Percentiles rank a stretch among this genome's conserved stretches.
phyloP scores from a whole-genome alignment of 116 monocot species.

The Posidonia oceanica region DNA sequence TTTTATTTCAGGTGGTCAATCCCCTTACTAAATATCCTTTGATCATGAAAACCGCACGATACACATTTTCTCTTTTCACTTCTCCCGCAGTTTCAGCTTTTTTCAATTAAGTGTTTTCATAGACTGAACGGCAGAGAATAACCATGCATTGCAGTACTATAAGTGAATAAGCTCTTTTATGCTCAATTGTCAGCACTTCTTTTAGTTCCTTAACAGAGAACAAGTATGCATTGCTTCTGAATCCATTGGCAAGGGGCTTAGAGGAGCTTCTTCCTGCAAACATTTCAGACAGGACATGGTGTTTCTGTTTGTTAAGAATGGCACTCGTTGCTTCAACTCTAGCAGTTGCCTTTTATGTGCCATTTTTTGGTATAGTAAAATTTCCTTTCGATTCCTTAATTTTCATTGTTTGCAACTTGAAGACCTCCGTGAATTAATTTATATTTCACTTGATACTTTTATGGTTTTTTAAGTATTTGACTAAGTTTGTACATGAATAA shows the following conservation, averaged over 20 bases:
- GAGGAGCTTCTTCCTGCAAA: constrained; percentile 63
- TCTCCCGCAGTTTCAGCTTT: neutral
- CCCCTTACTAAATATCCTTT: constrained; percentile 95
- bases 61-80: neutral
- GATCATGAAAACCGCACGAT: neutral
- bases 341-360: constrained; percentile 69
- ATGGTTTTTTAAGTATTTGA: too few species aligned
- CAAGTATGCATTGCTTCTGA: constrained; percentile 75
- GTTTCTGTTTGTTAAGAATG: constrained; percentile 37
- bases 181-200: neutral
- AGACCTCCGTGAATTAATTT: neutral
- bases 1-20: constrained; percentile 67
- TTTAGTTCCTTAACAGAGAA: constrained; percentile 1
- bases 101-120: neutral
- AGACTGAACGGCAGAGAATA: too few species aligned
- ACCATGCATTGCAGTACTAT: too few species aligned
- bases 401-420: too few species aligned
- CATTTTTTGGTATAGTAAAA: constrained; percentile 59
- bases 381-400: too few species aligned
- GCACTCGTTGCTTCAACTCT: constrained; percentile 68
- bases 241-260: constrained; percentile 70
- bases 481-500: neutral
- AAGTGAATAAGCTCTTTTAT: neutral
- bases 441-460: neutral
- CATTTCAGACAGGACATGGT: constrained; percentile 19